Evolutionary conservation across 371 early-diverging fungal species (phyloP).

Genomic region (Apophysomyces elegans): DNA sequence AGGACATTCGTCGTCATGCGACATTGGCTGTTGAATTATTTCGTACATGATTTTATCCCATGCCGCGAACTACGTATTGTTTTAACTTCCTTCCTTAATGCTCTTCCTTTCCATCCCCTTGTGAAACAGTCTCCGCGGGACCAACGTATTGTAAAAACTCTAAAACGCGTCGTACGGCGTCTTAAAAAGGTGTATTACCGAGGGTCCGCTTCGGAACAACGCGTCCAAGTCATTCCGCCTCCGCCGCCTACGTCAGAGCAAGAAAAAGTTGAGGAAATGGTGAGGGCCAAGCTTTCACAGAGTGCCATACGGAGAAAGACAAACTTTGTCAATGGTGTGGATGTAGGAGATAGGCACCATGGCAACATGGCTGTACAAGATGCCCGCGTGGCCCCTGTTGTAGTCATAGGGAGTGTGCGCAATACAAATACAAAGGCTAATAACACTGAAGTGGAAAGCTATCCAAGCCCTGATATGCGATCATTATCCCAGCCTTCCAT

Average conservation of each 20-base stretch:
- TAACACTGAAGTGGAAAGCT: neutral
- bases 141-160: slow-evolving; percentile 60
- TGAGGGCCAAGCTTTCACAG: slow-evolving; percentile 35
- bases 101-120: slow-evolving; percentile 45
- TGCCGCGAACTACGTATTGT: slow-evolving; percentile 48
- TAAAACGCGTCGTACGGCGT: slow-evolving; percentile 55
- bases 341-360: slow-evolving; percentile 30
- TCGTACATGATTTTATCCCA: slow-evolving; percentile 64
- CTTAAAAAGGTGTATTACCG: slow-evolving; percentile 48
- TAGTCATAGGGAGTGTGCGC: slow-evolving; percentile 36
- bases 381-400: slow-evolving; percentile 30
- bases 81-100: slow-evolving; percentile 49
- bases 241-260: slow-evolving; percentile 40
- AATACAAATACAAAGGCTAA: neutral
- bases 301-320: slow-evolving; percentile 32
- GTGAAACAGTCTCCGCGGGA: slow-evolving; percentile 55
- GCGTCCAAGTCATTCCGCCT: slow-evolving; percentile 36
- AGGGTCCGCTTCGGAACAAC: slow-evolving; percentile 25
- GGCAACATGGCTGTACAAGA: slow-evolving; percentile 34
- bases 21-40: slow-evolving; percentile 73
- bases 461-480: neutral
- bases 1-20: slow-evolving; percentile 70
- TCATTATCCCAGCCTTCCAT: slow-evolving; percentile 14
- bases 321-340: slow-evolving; percentile 20
- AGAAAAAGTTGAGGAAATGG: slow-evolving; percentile 34